Evolutionary conservation across 495 filamentous ascomycete genomes (phyloP), one percentile per base, ranked within the genome.

Genomic region (Daldinia decipiens): DNA sequence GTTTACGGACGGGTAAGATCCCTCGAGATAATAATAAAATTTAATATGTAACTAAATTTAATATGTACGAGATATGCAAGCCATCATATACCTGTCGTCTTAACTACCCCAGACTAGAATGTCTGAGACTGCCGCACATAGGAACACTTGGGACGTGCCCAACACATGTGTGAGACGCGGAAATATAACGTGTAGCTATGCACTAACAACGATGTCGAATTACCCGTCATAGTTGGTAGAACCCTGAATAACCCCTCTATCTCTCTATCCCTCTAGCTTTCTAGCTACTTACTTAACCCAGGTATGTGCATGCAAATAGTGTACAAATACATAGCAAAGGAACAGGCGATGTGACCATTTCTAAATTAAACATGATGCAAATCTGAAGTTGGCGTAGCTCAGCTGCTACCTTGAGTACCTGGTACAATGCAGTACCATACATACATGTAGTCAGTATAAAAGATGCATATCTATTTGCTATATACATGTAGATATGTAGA

Each of bases 91-190:
- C 52, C 21, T 62, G 50, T 51, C 38, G 34, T 19, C 38, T 38
- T 53, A 27, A 32, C 39, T 72, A 68, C 70, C 69, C 69, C 59
- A 65, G 64, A 68, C 31, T 40, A 61, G 29, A 63, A 67, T 40
- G 50, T 43, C 60, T 65, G 40, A 68, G 59, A 60, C 47, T 21
- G n/a, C 55, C 52, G 51, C n/a, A n/a, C n/a, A n/a, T 59, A 59
- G 51, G 69, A 72, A 67, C 59, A 6, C 53, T 34, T 55, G 59
- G 59, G 45, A 61, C 64, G 64, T 67, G 57, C 52, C 34, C 40
- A 36, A 65, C 53, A 55, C 24, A 45, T 27, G 53, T 60, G 52
- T 59, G 29, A 63, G 54, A 54, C 60, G 34, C 54, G 59, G 67
- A 64, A 54, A 59, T 67, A 60, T 60, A 47, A 60, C 31, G 32